These are phyloP conservation scores for Ulmus americana DNA, from an alignment of 331 rosid genomes.

Conservation along the genomic window DNA sequence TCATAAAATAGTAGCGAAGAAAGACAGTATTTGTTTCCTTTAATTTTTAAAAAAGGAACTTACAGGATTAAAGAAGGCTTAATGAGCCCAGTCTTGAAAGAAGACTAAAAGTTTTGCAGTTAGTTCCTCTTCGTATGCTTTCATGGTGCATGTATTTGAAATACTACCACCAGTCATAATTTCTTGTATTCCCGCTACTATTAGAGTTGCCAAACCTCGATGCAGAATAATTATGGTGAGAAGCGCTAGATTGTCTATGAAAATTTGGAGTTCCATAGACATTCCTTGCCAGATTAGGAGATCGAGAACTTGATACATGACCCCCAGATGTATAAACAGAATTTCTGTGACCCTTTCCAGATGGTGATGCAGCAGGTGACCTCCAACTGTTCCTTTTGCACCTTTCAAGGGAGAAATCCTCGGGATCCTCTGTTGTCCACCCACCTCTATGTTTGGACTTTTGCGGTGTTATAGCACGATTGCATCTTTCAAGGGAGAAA, in stretches of 20 bases:
- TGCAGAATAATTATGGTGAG: constrained; percentile 40
- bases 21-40: not conserved
- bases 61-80: not conserved
- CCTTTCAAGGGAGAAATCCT: constrained; percentile 33
- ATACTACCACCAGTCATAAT: constrained; percentile 45
- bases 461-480: constrained; percentile 20
- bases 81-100: constrained; percentile 2
- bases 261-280: constrained; percentile 31
- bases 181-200: constrained; percentile 35
- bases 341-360: constrained; percentile 20
- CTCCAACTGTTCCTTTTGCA: constrained; percentile 32
- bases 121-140: not conserved
- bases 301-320: constrained; percentile 32
- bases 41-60: not conserved
- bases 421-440: constrained; percentile 31
- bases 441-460: constrained; percentile 36
- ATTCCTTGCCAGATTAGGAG: constrained; percentile 24
- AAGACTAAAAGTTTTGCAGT: not conserved
- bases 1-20: no score
- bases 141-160: not conserved
- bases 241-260: constrained; percentile 27
- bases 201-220: constrained; percentile 45
- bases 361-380: constrained; percentile 40
- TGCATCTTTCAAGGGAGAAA: constrained; percentile 28
- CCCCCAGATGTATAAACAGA: constrained; percentile 28